These are phyloP conservation scores for Sporothrix humicola DNA, from an alignment of 2,329 filamentous ascomycete genomes.

Conservation along the genomic window DNA sequence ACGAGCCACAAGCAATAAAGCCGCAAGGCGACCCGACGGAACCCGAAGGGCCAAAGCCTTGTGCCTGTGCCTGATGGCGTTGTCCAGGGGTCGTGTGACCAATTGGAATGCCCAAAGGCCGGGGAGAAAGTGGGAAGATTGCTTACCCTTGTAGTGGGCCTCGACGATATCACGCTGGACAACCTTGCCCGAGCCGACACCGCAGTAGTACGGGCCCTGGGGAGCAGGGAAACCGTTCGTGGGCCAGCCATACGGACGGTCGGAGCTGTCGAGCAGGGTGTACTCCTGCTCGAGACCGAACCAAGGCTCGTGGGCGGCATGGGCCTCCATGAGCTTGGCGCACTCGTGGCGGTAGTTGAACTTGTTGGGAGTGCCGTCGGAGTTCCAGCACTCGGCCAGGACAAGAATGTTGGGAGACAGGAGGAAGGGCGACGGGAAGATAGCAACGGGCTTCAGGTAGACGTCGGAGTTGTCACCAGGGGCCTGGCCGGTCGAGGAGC, in stretches of 20 bases:
- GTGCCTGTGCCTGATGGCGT: background rate
- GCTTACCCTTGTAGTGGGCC: slow-evolving; percentile 66
- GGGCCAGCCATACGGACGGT: slow-evolving; percentile 93
- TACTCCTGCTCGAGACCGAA: slow-evolving; percentile 99
- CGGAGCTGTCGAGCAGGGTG: slow-evolving; percentile 83
- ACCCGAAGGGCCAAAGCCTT: background rate
- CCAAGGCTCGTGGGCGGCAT: slow-evolving; percentile 86
- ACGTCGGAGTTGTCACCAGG: slow-evolving; percentile 81
- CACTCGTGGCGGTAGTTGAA: slow-evolving; percentile 97
- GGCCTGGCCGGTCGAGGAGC: slow-evolving; percentile 76
- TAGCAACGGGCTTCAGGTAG: slow-evolving; percentile 44
- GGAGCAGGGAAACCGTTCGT: slow-evolving; percentile 87
- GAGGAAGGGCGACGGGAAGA: slow-evolving; percentile 89
- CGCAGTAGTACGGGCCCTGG: slow-evolving; percentile 96
- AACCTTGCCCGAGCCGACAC: slow-evolving; percentile 95
- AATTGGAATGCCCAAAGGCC: background rate
- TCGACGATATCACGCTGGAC: slow-evolving; percentile 98
- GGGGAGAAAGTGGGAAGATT: background rate
- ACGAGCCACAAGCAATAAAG: background rate
- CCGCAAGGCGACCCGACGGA: slow-evolving; percentile 16
- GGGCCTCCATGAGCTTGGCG: slow-evolving; percentile 84
- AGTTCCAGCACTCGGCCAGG: slow-evolving; percentile 91
- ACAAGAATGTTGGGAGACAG: slow-evolving; percentile 80
- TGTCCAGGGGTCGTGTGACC: slow-evolving; percentile 4
- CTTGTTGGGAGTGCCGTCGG: slow-evolving; percentile 94